A percentile compares a stretch with the other conserved stretches of the same genome.
Conservation (phyloP, 768 basidiomycete genomes). For the Suillus placidus region DNA sequence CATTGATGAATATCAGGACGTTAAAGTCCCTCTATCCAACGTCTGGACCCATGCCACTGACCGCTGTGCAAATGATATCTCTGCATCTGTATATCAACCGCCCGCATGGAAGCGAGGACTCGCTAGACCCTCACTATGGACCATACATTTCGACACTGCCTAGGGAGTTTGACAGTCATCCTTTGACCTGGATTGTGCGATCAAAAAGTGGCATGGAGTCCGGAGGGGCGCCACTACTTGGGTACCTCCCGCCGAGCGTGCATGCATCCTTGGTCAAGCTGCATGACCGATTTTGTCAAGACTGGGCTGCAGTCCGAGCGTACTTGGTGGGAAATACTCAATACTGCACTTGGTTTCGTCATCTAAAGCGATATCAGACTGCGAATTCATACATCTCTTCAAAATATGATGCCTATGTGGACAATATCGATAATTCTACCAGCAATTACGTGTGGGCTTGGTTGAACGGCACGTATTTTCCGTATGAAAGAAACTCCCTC, state of each 20-base stretch:
- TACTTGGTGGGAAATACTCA: slow-evolving; percentile 52
- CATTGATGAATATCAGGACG: slow-evolving; percentile 75
- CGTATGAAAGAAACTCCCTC: slow-evolving; percentile 8
- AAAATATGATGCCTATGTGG: not conserved
- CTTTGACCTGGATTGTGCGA: slow-evolving; percentile 70
- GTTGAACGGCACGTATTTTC: slow-evolving; percentile 65
- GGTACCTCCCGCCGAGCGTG: slow-evolving; percentile 52
- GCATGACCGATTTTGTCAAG: slow-evolving; percentile 51
- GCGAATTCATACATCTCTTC: not conserved
- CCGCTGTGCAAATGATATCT: slow-evolving; percentile 75
- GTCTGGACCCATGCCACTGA: slow-evolving; percentile 36
- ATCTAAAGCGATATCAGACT: slow-evolving; percentile 3
- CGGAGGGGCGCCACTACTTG: slow-evolving; percentile 38
- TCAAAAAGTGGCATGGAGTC: slow-evolving; percentile 22
- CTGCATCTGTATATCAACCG: slow-evolving; percentile 77
- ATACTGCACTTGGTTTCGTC: not conserved
- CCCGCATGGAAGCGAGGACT: slow-evolving; percentile 45
- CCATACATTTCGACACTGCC: slow-evolving; percentile 85
- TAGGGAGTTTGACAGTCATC: slow-evolving; percentile 71
- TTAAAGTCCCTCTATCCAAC: slow-evolving; percentile 61
- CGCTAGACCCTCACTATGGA: slow-evolving; percentile 59
- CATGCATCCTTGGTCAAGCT: slow-evolving; percentile 44
- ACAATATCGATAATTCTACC: slow-evolving; percentile 15
- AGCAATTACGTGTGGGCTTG: slow-evolving; percentile 83
- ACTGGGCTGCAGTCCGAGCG: slow-evolving; percentile 55